Evolutionary conservation across 164 flowering plant genomes (phyloP), one percentile per base, ranked within the genome.

Genomic region (Houttuynia cordata): DNA sequence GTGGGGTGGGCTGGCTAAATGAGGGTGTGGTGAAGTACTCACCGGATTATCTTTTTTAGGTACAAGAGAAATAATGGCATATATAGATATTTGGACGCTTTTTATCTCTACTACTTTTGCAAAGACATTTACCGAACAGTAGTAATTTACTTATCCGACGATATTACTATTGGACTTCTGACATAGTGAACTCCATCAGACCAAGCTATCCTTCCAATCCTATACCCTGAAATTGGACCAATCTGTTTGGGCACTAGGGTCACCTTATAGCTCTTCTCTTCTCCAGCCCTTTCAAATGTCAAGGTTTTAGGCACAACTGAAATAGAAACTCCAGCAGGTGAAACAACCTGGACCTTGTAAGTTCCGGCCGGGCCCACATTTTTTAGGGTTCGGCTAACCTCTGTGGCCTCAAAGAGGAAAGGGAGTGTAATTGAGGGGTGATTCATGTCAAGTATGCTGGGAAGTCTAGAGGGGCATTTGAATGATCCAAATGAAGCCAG

Each of bases 331-430:
- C 84, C 89, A 0, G 15, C 3, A 0, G 91, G 91, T 15, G 62
- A 45, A 23, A 30, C 61, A 7, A 82, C 67, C 15, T 49, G 49
- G 0, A 66, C 83, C 0, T 0, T 58, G 57, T 89, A 89, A 0
- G 76, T 78, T 0, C 75, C 76, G 0, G 86, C 83, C 0, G 69
- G 0, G 1, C 94, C 96, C 0, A 89, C 96, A 63, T 89, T 86
- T 70, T 71, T 87, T 0, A 85, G 66, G 8, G 34, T 86, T 56
- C 96, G 66, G 4, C 72, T 68, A 58, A 88, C 71, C 0, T 77
- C 78, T 56, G 67, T 49, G 14, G 57, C 10, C 8, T 13, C 7
- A 24, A 14, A 22, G 23, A 73, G 60, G 24, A 15, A 51, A 24
- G 68, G 66, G 55, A 66, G 53, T 3, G 62, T 63, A 57, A 73